Percentiles rank a stretch among this genome's conserved stretches.
These are phyloP conservation scores for Zopfochytrium polystomum DNA, from an alignment of 371 early-diverging fungal genomes.

Conservation along the genomic window DNA sequence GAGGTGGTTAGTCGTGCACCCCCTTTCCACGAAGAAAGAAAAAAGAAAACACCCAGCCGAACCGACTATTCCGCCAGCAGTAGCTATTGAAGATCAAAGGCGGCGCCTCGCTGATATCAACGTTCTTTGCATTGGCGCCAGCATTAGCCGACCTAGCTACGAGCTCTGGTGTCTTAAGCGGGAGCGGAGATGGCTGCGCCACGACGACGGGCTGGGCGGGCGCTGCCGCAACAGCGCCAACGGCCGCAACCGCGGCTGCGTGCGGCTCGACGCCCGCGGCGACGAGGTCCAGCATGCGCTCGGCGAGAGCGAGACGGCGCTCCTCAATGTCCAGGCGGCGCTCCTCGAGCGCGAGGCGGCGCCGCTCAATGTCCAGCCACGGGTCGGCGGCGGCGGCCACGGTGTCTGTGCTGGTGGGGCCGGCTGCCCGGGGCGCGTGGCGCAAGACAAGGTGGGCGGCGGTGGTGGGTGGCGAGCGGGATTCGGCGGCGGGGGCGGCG, in stretches of 20 bases:
- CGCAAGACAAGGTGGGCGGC: too few relatives aligned
- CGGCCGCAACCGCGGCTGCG: neutral
- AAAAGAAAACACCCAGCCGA: neutral
- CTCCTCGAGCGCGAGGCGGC: neutral
- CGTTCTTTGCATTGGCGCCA: neutral
- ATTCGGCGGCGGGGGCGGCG: too few relatives aligned
- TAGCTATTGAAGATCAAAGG: conserved; percentile 6
- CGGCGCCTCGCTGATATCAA: neutral
- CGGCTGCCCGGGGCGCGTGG: too few relatives aligned
- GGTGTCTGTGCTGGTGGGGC: too few relatives aligned
- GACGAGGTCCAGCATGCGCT: neutral
- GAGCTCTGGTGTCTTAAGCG: neutral
- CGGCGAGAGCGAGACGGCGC: neutral
- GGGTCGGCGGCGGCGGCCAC: too few relatives aligned
- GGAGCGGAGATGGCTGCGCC: too few relatives aligned
- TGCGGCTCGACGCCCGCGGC: neutral
- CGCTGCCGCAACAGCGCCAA: neutral
- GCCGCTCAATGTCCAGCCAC: neutral
- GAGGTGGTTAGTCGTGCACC: neutral
- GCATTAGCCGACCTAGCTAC: neutral
- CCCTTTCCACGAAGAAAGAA: too few relatives aligned
- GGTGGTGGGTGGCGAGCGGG: too few relatives aligned
- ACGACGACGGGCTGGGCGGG: neutral
- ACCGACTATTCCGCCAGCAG: conserved; percentile 13
- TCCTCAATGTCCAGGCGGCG: conserved; percentile 3